Conservation (phyloP, 2,329 filamentous ascomycete genomes). For the Aquanectria penicillioides region DNA sequence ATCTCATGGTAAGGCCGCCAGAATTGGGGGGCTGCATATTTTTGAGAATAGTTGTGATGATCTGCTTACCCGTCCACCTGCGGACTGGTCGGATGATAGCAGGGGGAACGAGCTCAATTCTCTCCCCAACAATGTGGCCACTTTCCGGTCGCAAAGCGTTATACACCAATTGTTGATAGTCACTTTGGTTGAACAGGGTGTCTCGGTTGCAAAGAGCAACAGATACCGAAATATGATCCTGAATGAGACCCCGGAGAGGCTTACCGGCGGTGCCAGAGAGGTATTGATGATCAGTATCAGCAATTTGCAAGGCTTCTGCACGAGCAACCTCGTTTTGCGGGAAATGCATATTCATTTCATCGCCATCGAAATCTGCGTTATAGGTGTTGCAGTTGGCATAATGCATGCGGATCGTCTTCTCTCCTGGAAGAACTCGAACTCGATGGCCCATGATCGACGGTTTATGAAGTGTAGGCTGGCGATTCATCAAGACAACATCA, state of each 20-base stretch:
- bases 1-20: constrained; percentile 80
- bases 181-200: constrained; percentile 85
- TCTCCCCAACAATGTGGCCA: constrained; percentile 84
- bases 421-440: constrained; percentile 88
- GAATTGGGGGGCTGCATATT: constrained; percentile 86
- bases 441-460: constrained; percentile 99
- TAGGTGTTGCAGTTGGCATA: constrained; percentile 99
- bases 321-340: constrained; percentile 96
- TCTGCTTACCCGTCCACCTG: constrained; percentile 95
- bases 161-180: constrained; percentile 96
- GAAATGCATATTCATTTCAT: constrained; percentile 99
- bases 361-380: constrained; percentile 98
- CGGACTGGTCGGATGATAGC: constrained; percentile 82
- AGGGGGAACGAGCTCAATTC: constrained; percentile 83
- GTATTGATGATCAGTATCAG: constrained; percentile 97
- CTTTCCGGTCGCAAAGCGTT: constrained; percentile 89
- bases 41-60: constrained; percentile 90
- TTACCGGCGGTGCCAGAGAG: constrained; percentile 93
- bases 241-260: constrained; percentile 93
- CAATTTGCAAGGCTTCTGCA: constrained; percentile 91
- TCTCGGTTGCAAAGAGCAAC: constrained; percentile 92
- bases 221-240: constrained; percentile 97
- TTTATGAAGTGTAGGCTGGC: constrained; percentile 96
- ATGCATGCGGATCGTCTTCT: constrained; percentile 99
- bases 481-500: constrained; percentile 98